phyloP scores from a whole-genome alignment of 2,329 filamentous ascomycete genomes.

The Fusarium sp. region DNA sequence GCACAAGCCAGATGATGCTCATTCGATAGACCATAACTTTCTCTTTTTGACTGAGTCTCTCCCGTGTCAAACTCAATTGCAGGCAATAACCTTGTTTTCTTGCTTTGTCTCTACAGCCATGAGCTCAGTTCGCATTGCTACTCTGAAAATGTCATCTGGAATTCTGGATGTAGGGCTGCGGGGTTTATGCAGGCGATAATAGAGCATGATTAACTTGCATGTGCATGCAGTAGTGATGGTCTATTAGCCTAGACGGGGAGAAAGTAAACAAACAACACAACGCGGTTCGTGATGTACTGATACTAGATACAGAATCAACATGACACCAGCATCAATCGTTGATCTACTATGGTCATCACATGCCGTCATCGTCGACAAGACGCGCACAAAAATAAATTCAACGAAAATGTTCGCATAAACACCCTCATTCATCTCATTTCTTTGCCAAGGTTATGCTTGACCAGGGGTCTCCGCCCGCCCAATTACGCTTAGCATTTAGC shows the following conservation, averaged over 20 bases:
- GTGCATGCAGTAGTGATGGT: conserved; percentile 16
- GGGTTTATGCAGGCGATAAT: conserved; percentile 32
- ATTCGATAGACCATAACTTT: background rate
- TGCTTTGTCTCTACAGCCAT: conserved; percentile 17
- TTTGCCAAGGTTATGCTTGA: conserved; percentile 30
- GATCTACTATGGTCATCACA: conserved; percentile 14
- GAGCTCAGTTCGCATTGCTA: conserved; percentile 15
- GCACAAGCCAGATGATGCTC: conserved; percentile 13
- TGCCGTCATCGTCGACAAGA: conserved; percentile 31
- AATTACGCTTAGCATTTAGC: conserved; percentile 37
- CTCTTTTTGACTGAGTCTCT: background rate
- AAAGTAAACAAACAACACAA: conserved; percentile 32
- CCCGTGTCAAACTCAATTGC: conserved; percentile 11
- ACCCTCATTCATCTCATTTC: conserved; percentile 43
- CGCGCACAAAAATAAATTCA: background rate
- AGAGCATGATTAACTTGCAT: conserved; percentile 15
- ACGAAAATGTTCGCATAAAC: conserved; percentile 30
- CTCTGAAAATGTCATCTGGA: conserved; percentile 15
- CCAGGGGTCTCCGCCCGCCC: conserved; percentile 28
- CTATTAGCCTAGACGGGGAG: conserved; percentile 8
- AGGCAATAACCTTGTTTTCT: conserved; percentile 21
- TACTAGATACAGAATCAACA: conserved; percentile 4
- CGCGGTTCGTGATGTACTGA: conserved; percentile 17
- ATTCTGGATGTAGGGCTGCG: conserved; percentile 17
- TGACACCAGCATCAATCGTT: conserved; percentile 7